Evolutionary conservation across 306 rosid genomes (phyloP).

Genomic region (Crataegus laevigata): DNA sequence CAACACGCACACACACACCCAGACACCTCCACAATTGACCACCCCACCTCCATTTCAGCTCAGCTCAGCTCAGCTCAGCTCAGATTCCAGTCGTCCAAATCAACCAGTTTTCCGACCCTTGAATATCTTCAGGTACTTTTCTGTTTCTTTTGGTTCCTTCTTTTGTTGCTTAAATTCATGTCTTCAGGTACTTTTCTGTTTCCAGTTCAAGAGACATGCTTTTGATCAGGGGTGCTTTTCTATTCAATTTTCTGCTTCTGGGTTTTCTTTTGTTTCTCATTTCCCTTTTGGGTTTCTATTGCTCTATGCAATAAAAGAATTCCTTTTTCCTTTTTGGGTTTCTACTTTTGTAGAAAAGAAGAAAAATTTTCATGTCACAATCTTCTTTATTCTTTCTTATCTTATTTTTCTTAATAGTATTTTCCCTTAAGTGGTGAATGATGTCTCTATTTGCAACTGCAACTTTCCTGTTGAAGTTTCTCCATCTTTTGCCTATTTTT

Average conservation of each 20-base stretch:
- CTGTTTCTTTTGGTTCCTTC: too few species aligned
- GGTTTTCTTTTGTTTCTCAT: neutral
- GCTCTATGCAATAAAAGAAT: too few species aligned
- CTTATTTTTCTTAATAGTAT: neutral
- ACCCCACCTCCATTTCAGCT: too few species aligned
- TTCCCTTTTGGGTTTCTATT: slow-evolving; percentile 3
- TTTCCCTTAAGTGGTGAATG: neutral
- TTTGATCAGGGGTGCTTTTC: slow-evolving; percentile 1
- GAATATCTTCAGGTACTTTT: too few species aligned
- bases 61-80: too few species aligned
- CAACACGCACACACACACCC: too few species aligned
- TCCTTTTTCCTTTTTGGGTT: neutral
- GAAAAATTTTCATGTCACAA: too few species aligned
- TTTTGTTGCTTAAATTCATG: too few species aligned
- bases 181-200: neutral
- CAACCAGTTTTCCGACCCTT: too few species aligned
- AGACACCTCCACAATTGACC: too few species aligned
- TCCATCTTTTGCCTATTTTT: neutral
- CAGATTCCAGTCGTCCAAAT: too few species aligned
- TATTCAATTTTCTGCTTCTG: slow-evolving; percentile 9
- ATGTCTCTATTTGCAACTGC: neutral
- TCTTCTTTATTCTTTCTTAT: too few species aligned
- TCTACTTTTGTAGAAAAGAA: neutral
- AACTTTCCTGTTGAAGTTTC: neutral
- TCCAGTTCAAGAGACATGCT: neutral